Evolutionary conservation across 768 basidiomycete genomes (phyloP), one percentile per base, ranked within the genome.

Genomic region (Leccinum uliginosum): DNA sequence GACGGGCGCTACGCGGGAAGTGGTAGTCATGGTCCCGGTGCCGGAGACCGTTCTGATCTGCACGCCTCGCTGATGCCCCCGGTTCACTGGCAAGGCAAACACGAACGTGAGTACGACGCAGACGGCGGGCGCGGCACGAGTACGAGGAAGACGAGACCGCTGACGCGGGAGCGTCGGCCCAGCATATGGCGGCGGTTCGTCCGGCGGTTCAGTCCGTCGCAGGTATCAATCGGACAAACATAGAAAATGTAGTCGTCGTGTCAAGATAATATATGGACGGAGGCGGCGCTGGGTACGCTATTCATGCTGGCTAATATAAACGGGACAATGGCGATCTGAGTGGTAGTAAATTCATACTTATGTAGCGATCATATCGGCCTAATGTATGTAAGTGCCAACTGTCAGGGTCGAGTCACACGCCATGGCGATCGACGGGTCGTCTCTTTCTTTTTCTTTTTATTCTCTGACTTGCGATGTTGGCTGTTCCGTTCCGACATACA

Each of bases 131-230:
- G 29, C 5, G 21, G 30, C 4, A 30, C 35, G 3, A 5, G 38
- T 10, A 19, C 40, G 40, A 40, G 56, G 35, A 35, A 6, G 27
- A 14, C 46, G 30, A 53, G 59, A 23, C 49, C 51, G 9, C 50
- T 32, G 26, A 29, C 11, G 19, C 59, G 64, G 4, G 60, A 67
- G 34, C 67, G 67, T 17, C 53, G 60, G 6, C 60, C 62, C n/a
- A 68, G 67, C 2, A 23, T 69, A 11, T 68, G 67, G 67, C 58
- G 58, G 49, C 65, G 62, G 30, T 62, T 68, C 26, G 65, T 69
- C 48, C 57, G 63, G 29, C 65, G 67, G 34, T 67, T 68, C 3
- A 61, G 54, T 27, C 60, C 64, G 19, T 62, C 65, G 38, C 64
- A 59, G 3, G 54, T 46, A 4, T 66, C 66, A 0, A 53, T 59